Conservation (phyloP, 73 alveolate genomes). For the Halteria grandinella region DNA sequence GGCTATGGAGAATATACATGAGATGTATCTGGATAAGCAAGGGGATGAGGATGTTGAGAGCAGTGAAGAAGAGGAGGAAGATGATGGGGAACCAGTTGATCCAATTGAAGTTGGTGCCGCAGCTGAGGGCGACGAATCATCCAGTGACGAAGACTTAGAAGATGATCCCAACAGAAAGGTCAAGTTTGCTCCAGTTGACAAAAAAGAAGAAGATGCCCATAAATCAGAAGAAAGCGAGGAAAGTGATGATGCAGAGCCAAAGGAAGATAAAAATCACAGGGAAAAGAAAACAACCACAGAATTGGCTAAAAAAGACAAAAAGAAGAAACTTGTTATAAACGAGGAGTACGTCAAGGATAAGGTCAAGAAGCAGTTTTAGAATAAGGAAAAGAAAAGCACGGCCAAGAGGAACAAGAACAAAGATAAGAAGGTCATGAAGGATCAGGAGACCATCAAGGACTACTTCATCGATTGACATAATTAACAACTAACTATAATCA, state of each 20-base stretch:
- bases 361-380: conserved; percentile 52
- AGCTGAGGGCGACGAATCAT: neutral
- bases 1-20: conserved; percentile 31
- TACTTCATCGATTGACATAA: conserved; percentile 37
- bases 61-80: conserved; percentile 42
- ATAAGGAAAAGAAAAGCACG: conserved; percentile 22
- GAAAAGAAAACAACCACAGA: conserved; percentile 14
- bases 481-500: neutral
- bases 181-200: too few species aligned
- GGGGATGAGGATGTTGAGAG: conserved; percentile 40
- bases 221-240: conserved; percentile 35
- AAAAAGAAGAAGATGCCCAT: conserved; percentile 2
- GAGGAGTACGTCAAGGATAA: conserved; percentile 60
- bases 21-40: conserved; percentile 8
- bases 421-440: conserved; percentile 60
- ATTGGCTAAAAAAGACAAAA: neutral
- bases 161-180: too few species aligned
- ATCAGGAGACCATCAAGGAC: conserved; percentile 40
- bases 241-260: neutral
- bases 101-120: conserved; percentile 20
- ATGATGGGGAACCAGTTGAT: conserved; percentile 54
- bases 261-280: conserved; percentile 20
- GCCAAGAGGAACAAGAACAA: conserved; percentile 67
- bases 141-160: conserved; percentile 3
- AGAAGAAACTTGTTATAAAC: conserved; percentile 25